Evolutionary conservation across 2,329 filamentous ascomycete species (phyloP), one percentile per base, ranked within the genome.

Genomic region (Neonectria sp.): DNA sequence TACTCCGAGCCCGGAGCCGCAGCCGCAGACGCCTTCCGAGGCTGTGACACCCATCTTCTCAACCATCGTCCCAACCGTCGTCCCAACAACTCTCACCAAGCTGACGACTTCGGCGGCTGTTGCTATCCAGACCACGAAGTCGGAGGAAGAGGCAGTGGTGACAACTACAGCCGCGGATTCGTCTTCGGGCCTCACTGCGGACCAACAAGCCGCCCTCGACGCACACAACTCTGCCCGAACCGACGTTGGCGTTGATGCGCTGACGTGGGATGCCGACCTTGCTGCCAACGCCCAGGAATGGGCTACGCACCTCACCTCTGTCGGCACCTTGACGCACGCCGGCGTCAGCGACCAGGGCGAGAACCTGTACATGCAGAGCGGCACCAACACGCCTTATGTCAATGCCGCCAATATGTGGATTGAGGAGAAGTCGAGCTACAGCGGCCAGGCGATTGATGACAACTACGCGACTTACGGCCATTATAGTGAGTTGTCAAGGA

Each of bases 141-240:
- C 66, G 35, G 62, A 68, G 9, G 62, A 59, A 6, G 33, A 53
- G n/a, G 15, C 40, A 7, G 40, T 9, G 17, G 40, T 9, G 40
- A 17, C 40, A 7, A 43, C 40, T 21, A n/a, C 40, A 43, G 13
- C 25, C 61, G n/a, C 40, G 11, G 40, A 7, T 15, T 66, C 63
- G 13, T 62, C 66, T 5, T 52, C 53, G n/a, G 29, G 40, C 45
- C 70, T 75, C n/a, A 45, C 64, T 13, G 17, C 65, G 13, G 73
- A 75, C 25, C 60, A 75, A 66, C 59, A 73, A 52, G 63, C 58
- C 45, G 73, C 73, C 17, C 63, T 75, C 48, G 73, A 71, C 45
- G 73, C 73, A 27, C 73, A 75, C 59, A 75, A 75, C 61, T 65
- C 68, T 52, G 73, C 73, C 55, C 73, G 73, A 33, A 51, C 56